These are phyloP conservation scores for Botrytis cinerea DNA, from an alignment of 2,329 filamentous ascomycete genomes.

Conservation along the genomic window DNA sequence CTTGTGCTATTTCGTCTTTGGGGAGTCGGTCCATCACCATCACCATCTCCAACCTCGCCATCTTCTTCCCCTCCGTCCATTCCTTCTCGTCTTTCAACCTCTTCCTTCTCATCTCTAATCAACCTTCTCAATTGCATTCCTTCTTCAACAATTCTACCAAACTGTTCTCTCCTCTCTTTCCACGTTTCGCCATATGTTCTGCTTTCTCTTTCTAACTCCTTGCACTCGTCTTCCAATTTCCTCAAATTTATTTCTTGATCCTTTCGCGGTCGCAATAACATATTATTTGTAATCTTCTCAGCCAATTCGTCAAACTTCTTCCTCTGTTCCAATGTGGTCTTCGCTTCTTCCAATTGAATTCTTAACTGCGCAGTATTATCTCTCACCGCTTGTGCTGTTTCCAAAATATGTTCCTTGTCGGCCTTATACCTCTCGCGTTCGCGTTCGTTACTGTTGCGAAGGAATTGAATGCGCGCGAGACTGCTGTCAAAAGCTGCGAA, in stretches of 20 bases:
- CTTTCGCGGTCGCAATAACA: slow-evolving; percentile 76
- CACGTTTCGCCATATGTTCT: slow-evolving; percentile 79
- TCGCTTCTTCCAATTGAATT: slow-evolving; percentile 74
- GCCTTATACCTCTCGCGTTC: slow-evolving; percentile 82
- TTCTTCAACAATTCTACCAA: slow-evolving; percentile 85
- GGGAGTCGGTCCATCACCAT: slow-evolving; percentile 53
- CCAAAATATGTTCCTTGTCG: slow-evolving; percentile 77
- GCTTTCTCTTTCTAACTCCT: slow-evolving; percentile 82
- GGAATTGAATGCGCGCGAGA: slow-evolving; percentile 84
- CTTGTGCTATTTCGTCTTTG: slow-evolving; percentile 49
- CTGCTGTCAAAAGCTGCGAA: slow-evolving; percentile 86
- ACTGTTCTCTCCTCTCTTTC: slow-evolving; percentile 82
- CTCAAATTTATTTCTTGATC: slow-evolving; percentile 76
- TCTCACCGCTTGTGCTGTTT: slow-evolving; percentile 75
- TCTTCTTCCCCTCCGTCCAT: slow-evolving; percentile 64
- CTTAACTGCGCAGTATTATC: slow-evolving; percentile 73
- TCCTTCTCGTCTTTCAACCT: slow-evolving; percentile 83
- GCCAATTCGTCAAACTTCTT: slow-evolving; percentile 87
- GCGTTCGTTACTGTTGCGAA: slow-evolving; percentile 76
- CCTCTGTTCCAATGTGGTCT: slow-evolving; percentile 72
- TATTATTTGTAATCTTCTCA: slow-evolving; percentile 81
- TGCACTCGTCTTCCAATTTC: slow-evolving; percentile 86
- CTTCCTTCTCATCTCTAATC: slow-evolving; percentile 94
- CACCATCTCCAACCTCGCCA: slow-evolving; percentile 59
- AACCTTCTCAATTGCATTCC: slow-evolving; percentile 81